These are phyloP conservation scores for Umbellularia californica DNA, from an alignment of 164 flowering plant genomes.

Conservation along the genomic window DNA sequence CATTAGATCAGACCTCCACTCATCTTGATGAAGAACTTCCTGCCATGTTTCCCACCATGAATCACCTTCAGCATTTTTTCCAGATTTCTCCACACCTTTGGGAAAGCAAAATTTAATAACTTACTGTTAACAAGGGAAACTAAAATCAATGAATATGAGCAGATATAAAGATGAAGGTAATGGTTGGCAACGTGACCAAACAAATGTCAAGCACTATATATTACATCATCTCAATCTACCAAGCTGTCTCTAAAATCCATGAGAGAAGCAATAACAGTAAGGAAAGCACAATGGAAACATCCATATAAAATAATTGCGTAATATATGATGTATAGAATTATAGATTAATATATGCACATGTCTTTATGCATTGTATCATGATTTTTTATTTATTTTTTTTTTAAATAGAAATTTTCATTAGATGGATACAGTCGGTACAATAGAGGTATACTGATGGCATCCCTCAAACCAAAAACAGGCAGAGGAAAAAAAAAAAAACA, in stretches of 20 bases:
- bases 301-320: neutral
- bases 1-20: conserved; percentile 66
- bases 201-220: neutral
- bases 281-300: neutral
- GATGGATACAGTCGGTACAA: too few species aligned
- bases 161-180: neutral
- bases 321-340: neutral
- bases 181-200: neutral
- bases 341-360: neutral
- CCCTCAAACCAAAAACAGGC: too few species aligned
- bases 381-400: too few species aligned
- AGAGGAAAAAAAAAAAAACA: too few species aligned
- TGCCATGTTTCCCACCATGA: conserved; percentile 99
- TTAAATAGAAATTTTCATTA: too few species aligned
- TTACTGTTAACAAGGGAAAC: neutral
- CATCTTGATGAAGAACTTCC: conserved; percentile 94
- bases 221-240: neutral
- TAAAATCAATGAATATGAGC: too few species aligned
- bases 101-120: neutral
- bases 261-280: neutral
- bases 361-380: too few species aligned
- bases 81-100: conserved; percentile 93
- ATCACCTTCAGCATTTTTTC: conserved; percentile 93
- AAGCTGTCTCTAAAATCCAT: neutral
- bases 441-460: too few species aligned